Conservation (phyloP, 257 asterid genomes). For the Nemophila menziesii region DNA sequence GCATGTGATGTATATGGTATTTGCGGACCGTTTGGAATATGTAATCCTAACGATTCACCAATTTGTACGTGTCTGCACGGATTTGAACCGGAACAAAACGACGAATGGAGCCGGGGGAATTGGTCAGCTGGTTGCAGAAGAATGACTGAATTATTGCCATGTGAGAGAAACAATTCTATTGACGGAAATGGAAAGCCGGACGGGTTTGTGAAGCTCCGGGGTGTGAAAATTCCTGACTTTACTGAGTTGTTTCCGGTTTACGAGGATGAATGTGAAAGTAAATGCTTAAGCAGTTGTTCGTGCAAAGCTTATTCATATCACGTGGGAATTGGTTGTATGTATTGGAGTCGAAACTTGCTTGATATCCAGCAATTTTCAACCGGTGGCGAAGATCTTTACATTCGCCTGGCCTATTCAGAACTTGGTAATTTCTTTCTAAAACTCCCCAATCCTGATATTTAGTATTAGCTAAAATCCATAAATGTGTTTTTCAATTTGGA, state of each 20-base stretch:
- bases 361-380: slow-evolving; percentile 30
- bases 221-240: slow-evolving; percentile 33
- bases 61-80: slow-evolving; percentile 17
- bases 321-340: slow-evolving; percentile 36
- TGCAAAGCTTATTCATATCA: slow-evolving; percentile 1
- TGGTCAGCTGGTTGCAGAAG: slow-evolving; percentile 21
- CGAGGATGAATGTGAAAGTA: slow-evolving; percentile 19
- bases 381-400: slow-evolving; percentile 31
- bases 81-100: slow-evolving; percentile 9
- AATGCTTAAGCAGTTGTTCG: slow-evolving; percentile 32
- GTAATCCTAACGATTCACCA: slow-evolving; percentile 6
- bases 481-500: too few species aligned
- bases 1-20: slow-evolving; percentile 11
- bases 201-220: slow-evolving; percentile 21
- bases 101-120: slow-evolving; percentile 6
- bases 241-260: slow-evolving; percentile 11
- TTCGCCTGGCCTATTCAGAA: slow-evolving; percentile 37
- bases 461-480: too few species aligned
- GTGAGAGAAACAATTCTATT: slow-evolving; percentile 16
- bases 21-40: slow-evolving; percentile 19
- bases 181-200: slow-evolving; percentile 17
- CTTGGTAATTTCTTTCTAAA: slow-evolving; percentile 21
- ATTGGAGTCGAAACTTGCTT: slow-evolving; percentile 30
- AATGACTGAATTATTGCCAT: slow-evolving; percentile 11
- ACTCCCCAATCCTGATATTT: too few species aligned